Evolutionary conservation across 192 early-diverging fungal species (phyloP), one percentile per base, ranked within the genome.

Genomic region (Coemansia sp.): DNA sequence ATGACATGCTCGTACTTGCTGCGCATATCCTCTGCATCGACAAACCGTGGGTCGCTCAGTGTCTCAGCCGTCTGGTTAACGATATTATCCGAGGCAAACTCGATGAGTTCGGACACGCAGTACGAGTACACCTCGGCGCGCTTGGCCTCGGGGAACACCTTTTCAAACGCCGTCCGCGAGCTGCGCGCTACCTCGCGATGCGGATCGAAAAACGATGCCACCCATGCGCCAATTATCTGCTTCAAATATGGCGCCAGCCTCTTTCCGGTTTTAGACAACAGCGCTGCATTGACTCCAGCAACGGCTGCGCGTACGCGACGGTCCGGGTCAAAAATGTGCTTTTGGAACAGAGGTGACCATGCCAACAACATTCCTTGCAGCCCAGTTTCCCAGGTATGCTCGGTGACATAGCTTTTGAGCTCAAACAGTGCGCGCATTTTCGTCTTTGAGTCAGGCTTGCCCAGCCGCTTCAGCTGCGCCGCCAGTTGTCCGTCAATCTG

Each of bases 351-450:
- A 11, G 64, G 45, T 9, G 50, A 53, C 78, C 77, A 79, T 20
- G 66, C 61, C 10, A 79, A 59, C 25, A 78, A 33, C 46, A 78
- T 55, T 3, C 46, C 49, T 24, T 75, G 44, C 1, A 79, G 58
- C 8, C 54, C 56, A 11, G 43, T 58, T 53, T 81, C 83, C 70
- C 81, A 87, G 7, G 56, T 66, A 23, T 76, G 32, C 22, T 78
- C 60, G 37, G 43, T 41, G 10, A 47, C 42, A 63, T 94, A 92
- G 9, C 54, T 58, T 35, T 78, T 71, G 14, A 97, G 58, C 51
- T 96, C 93, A 34, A 90, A 89, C 25, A 94, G 65, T 4, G 93
- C 94, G 22, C 90, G 92, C 22, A 87, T 63, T 64, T 87, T 89
- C 39, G 95, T 98, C 23, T 77, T 84, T 6, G 90, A 68, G 55